Evolutionary conservation across 768 basidiomycete species (phyloP), one percentile per base, ranked within the genome.

Genomic region (Suillus occidentalis): DNA sequence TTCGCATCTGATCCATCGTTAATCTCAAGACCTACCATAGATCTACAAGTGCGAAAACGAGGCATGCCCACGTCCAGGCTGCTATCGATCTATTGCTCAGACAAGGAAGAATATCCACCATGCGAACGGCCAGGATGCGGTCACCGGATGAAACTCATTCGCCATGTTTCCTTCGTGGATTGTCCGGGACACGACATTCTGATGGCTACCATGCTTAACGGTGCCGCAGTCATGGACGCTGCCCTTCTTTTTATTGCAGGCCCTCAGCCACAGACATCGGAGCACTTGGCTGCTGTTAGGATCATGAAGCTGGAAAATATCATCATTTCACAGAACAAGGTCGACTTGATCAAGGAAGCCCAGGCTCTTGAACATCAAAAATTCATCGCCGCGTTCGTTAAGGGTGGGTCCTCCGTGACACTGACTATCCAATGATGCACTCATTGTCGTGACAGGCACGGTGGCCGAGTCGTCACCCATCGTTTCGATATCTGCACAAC

Each of bases 131-230:
- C 94, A 25, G 94, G 94, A 66, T 99, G 97, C 79, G 90, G 89
- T 45, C 88, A 89, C 63, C 85, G 87, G 20, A 95, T 98, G 94
- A 91, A 90, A 71, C 88, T 99, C 69, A 75, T 98, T 68, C 90
- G 96, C 69, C 97, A 99, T 72, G 96, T 99, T 73, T 99, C 97
- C 4, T 99, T 99, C 78, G 97, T 99, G 74, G 97, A 99, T 78
- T 95, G 91, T 71, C 94, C 93, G 1, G 94, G 96, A 67, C 96
- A 97, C 87, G 95, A 98, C 78, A 99, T 99, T 89, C 89, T 99
- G 78, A 99, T 99, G 97, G 97, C 97, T 60, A 99, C 97, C 68
- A 99, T 99, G 97, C 83, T 99, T 71, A 99, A 99, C 85, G 97
- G 97, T 78, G 97, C 97, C 49, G 97, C 97, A 12, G 97, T 99